phyloP scores from a whole-genome alignment of 1,139 yeast genomes.

The Diutina siamensis region DNA sequence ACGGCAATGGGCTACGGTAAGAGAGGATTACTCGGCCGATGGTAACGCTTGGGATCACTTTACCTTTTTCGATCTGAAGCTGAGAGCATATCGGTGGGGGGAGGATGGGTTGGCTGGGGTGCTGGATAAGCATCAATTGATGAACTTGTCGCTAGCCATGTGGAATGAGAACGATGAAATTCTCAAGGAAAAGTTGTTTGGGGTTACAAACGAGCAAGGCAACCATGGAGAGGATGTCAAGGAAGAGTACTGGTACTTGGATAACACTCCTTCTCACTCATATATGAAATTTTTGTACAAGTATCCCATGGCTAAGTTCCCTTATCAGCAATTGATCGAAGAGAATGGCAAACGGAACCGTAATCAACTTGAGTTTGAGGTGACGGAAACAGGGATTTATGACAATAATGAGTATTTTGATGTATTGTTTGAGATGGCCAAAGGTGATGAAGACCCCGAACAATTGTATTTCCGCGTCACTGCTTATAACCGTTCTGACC shows the following conservation, averaged over 20 bases:
- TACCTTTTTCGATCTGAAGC: slow-evolving; percentile 77
- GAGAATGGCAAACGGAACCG: slow-evolving; percentile 60
- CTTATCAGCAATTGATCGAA: slow-evolving; percentile 65
- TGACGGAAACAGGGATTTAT: slow-evolving; percentile 66
- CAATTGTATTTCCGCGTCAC: slow-evolving; percentile 78
- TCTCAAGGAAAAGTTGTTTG: slow-evolving; percentile 79
- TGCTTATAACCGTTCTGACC: slow-evolving; percentile 76
- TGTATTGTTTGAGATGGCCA: slow-evolving; percentile 85
- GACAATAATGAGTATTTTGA: slow-evolving; percentile 80
- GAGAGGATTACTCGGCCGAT: slow-evolving; percentile 79
- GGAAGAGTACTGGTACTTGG: slow-evolving; percentile 70
- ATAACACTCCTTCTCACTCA: slow-evolving; percentile 88
- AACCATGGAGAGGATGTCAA: slow-evolving; percentile 96
- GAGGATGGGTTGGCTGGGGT: slow-evolving; percentile 95
- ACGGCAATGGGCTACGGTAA: slow-evolving; percentile 89
- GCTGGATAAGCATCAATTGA: slow-evolving; percentile 70
- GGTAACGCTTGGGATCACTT: slow-evolving; percentile 94
- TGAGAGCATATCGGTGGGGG: slow-evolving; percentile 90
- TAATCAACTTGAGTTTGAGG: slow-evolving; percentile 56
- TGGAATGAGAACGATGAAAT: slow-evolving; percentile 90
- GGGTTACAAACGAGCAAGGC: slow-evolving; percentile 86
- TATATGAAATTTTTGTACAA: slow-evolving; percentile 89
- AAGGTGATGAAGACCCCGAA: slow-evolving; percentile 71
- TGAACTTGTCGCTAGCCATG: slow-evolving; percentile 69
- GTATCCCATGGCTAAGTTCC: slow-evolving; percentile 79